Evolutionary conservation across 2,329 filamentous ascomycete species (phyloP).

Genomic region (Chrysoporthe cubensis): DNA sequence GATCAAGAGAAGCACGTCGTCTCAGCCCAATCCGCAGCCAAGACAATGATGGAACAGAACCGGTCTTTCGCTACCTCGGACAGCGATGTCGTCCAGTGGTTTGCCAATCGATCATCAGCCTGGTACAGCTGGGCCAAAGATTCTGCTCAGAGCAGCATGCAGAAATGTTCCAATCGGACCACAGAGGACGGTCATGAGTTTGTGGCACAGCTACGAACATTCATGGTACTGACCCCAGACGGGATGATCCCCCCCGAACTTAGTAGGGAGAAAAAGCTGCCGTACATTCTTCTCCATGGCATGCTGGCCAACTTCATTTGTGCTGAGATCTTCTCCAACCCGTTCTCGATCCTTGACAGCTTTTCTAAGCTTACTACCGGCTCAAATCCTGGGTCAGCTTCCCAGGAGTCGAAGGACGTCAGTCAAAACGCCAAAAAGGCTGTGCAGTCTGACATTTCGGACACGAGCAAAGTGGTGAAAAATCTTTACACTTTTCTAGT

Average conservation of each 20-base stretch:
- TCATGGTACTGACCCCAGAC: neutral
- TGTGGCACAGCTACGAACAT: neutral
- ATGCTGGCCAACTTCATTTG: slow-evolving; percentile 7
- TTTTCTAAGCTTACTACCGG: neutral
- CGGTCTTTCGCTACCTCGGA: neutral
- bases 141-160: slow-evolving; percentile 1
- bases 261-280: slow-evolving; percentile 6
- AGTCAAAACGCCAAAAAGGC: neutral
- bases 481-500: neutral
- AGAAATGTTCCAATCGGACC: neutral
- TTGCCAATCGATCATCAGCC: slow-evolving; percentile 1
- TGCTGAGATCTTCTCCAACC: slow-evolving; percentile 1
- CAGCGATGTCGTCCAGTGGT: slow-evolving; percentile 1
- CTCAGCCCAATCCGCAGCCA: slow-evolving; percentile 1
- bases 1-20: slow-evolving; percentile 6
- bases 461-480: neutral
- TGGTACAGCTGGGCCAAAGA: slow-evolving; percentile 5
- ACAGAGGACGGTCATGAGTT: neutral
- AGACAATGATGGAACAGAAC: slow-evolving; percentile 8
- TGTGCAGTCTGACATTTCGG: neutral
- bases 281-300: slow-evolving; percentile 11
- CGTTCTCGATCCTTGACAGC: slow-evolving; percentile 8
- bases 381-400: neutral
- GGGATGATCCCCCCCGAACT: neutral
- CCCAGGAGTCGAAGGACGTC: neutral